Conservation (phyloP, 345 rosid genomes). For the Bruguiera sexangula region DNA sequence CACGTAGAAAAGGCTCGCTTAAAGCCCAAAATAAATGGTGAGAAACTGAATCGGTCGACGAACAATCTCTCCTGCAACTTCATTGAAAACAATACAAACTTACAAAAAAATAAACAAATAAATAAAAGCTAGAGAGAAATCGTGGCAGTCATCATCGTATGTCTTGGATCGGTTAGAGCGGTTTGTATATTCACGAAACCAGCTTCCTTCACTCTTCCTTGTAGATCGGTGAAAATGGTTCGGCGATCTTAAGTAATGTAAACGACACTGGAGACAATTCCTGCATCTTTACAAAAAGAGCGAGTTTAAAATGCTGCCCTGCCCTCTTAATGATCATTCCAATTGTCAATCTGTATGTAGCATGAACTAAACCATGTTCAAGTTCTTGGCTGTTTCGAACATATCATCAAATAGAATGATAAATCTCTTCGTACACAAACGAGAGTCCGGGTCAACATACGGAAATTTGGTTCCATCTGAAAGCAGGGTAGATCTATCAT, state of each 20-base stretch:
- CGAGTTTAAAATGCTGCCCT: neutral
- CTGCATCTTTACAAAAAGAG: slow-evolving; percentile 18
- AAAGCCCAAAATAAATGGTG: too few species aligned
- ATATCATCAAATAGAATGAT: too few species aligned
- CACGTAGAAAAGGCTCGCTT: too few species aligned
- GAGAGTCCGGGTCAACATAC: too few species aligned
- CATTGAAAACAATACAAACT: neutral
- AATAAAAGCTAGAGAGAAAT: slow-evolving; percentile 29
- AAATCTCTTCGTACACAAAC: too few species aligned
- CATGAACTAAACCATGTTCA: neutral
- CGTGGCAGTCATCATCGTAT: slow-evolving; percentile 47
- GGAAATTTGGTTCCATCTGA: too few species aligned
- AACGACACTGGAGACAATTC: slow-evolving; percentile 56
- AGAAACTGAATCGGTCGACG: too few species aligned
- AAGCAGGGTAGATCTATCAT: too few species aligned
- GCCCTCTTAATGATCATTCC: neutral
- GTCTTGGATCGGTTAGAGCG: slow-evolving; percentile 52
- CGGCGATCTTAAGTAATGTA: slow-evolving; percentile 56
- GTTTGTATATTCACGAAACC: slow-evolving; percentile 44
- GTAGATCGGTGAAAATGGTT: slow-evolving; percentile 55
- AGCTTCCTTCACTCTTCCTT: slow-evolving; percentile 40
- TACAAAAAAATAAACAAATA: neutral
- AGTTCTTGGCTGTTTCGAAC: too few species aligned
- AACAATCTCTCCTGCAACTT: neutral
- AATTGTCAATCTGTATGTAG: neutral